Evolutionary conservation across 768 basidiomycete genomes (phyloP), one percentile per base, ranked within the genome.

Genomic region (Pholiota microspora): DNA sequence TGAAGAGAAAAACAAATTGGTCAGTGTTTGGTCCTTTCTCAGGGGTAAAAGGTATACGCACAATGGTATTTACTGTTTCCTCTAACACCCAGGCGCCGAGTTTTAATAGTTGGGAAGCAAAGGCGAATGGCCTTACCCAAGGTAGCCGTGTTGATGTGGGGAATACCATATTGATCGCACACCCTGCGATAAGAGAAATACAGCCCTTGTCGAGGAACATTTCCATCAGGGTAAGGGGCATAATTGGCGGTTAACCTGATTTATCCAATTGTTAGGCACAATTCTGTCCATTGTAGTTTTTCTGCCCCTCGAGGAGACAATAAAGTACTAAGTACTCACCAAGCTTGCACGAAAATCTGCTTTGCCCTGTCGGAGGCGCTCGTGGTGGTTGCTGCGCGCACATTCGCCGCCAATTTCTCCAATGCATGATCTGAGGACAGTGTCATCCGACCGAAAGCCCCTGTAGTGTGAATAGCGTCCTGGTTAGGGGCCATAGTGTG

Each of bases 1-100:
- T 89, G 72, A 66, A 64, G 63, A 13, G 45, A 21, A 35, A 32
- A 49, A 48, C 42, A 25, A 49, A 35, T 51, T 59, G 23, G 56
- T 51, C 51, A 23, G 61, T 66, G 62, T 67, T 58, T 59, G 58
- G 36, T 34, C 58, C 46, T n/a, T n/a, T n/a, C 62, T 58, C 62
- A 57, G 66, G 61, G 61, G 61, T 57, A 54, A 61, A 70, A 68
- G 67, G 71, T 53, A 66, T 63, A 62, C 65, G 59, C 60, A 93
- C 92, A 96, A 72, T 95, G 93, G 73, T 96, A 96, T 80, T 94
- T 95, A 76, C 90, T 92, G 77, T 96, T 94, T 48, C 94, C 94
- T 72, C 94, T 77, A 55, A 92, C 92, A 56, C 94, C 94, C 56
- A 97, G 73, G 55, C 94, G 88, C 61, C 94, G 80, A 48, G 94